Evolutionary conservation across 768 basidiomycete genomes (phyloP).

Genomic region (Pseudohyphozyma bogoriensis): DNA sequence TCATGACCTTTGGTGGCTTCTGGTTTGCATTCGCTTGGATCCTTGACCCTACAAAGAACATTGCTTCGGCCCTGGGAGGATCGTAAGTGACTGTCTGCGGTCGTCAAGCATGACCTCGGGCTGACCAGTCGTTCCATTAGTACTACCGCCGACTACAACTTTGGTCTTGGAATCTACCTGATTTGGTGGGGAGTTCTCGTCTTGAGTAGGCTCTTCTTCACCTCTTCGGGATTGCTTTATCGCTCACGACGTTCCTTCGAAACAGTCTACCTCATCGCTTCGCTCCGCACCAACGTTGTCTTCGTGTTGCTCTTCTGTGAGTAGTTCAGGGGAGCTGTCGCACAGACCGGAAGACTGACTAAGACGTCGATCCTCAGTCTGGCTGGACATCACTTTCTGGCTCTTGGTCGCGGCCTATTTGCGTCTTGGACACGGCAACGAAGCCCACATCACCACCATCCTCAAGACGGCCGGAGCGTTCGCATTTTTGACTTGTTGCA

Average conservation of each 20-base stretch:
- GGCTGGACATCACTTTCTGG: slow-evolving; percentile 31
- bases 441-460: background rate
- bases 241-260: background rate
- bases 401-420: slow-evolving; percentile 26
- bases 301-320: slow-evolving; percentile 28
- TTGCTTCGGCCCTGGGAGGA: slow-evolving; percentile 24
- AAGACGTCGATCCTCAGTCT: no score
- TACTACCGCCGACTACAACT: slow-evolving; percentile 22
- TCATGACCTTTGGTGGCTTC: slow-evolving; percentile 31
- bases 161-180: slow-evolving; percentile 29
- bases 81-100: slow-evolving; percentile 1
- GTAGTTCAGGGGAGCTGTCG: no score
- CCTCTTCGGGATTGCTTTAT: background rate
- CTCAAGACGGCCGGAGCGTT: slow-evolving; percentile 30
- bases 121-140: background rate
- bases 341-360: no score
- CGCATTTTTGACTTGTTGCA: slow-evolving; percentile 29
- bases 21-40: slow-evolving; percentile 32
- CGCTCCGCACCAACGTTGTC: slow-evolving; percentile 29
- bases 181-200: slow-evolving; percentile 26
- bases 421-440: slow-evolving; percentile 15
- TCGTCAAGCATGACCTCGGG: background rate
- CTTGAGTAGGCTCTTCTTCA: slow-evolving; percentile 1
- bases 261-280: slow-evolving; percentile 24
- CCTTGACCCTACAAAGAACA: slow-evolving; percentile 20